Base-by-base conservation (phyloP, 1,284 basidiomycete species). In the Pseudozyma flocculosa region DNA sequence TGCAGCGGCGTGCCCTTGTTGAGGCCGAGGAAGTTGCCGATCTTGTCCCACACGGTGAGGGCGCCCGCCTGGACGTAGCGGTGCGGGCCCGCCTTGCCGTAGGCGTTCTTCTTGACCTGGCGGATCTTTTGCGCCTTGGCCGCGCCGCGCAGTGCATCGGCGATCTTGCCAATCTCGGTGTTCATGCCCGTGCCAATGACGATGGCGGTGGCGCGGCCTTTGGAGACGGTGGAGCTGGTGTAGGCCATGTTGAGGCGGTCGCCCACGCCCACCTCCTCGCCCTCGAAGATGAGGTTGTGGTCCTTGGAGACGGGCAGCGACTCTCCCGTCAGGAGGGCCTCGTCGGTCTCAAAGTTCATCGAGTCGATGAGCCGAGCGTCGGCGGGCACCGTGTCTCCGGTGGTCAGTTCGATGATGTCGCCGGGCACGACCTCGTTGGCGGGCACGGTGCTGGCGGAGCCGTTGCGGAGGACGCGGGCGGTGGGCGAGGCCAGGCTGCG, bases 251-350 rank as follows among this genome's bases (percentile, higher is more conserved):
- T 85, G 58, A 83, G 73, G 30, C 84, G 82, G 69, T 86, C 84
- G 54, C 85, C 85, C 29, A 85, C 83, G 8, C 57, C 68, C 14
- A 68, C 51, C 11, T 64, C 60, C 2, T 76, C 67, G 40, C 43
- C 52, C 23, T 46, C 40, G 53, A 65, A 77, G 14, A 65, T 43
- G 14, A 67, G 48, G 5, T 48, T 49, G 45, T 65, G 63, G 39
- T 75, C 82, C 78, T 88, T 88, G 26, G 80, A 78, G 14, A 87
- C 85, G 53, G 86, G 86, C 17, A 87, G 74, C 13, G 82, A 83
- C 70, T 86, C 85, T 45, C 86, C 87, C 1, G 86, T 88, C n/a
- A 88, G 80, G 30, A 87, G 81, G 4, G 85, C 84, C 72, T 87
- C 86, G 55, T 87, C 86, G 18, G 83, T 64, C 58, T 77, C 75